Evolutionary conservation across 208 protist species (phyloP).

Genomic region (Leptomonas seymouri): DNA sequence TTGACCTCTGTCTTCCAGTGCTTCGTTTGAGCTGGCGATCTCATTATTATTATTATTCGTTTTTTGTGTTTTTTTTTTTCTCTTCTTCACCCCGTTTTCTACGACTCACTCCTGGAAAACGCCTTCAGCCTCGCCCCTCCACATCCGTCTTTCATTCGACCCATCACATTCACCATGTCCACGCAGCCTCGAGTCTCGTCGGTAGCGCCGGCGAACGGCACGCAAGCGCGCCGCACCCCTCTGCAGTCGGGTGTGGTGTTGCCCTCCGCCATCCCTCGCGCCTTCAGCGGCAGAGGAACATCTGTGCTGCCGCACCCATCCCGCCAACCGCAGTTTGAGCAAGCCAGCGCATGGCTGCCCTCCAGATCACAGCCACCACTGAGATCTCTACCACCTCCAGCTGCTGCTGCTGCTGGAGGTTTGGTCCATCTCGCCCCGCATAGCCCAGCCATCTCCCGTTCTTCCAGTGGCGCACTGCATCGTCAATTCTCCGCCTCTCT

Average conservation of each 20-base stretch:
- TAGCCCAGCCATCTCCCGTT: constrained; percentile 29
- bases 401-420: not conserved
- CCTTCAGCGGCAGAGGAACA: not conserved
- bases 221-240: not conserved
- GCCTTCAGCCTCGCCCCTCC: too few species aligned
- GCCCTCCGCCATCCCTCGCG: not conserved
- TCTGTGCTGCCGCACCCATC: not conserved
- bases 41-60: too few species aligned
- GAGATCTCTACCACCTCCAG: not conserved
- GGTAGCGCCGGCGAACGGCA: not conserved
- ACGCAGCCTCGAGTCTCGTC: too few species aligned
- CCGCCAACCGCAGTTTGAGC: constrained; percentile 12
- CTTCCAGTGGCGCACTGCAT: constrained; percentile 8
- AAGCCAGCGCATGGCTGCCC: not conserved
- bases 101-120: too few species aligned
- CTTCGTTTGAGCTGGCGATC: too few species aligned
- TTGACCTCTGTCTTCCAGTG: too few species aligned
- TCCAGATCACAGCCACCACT: not conserved
- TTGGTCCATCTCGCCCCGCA: constrained; percentile 19
- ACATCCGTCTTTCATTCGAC: too few species aligned
- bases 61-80: not conserved
- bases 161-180: too few species aligned
- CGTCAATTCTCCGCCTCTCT: constrained; percentile 28
- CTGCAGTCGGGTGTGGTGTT: constrained; percentile 1
- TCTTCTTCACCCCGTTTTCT: not conserved